Evolutionary conservation across 106 monocot species (phyloP), one percentile per base, ranked within the genome.

Genomic region (Narthecium ossifragum): DNA sequence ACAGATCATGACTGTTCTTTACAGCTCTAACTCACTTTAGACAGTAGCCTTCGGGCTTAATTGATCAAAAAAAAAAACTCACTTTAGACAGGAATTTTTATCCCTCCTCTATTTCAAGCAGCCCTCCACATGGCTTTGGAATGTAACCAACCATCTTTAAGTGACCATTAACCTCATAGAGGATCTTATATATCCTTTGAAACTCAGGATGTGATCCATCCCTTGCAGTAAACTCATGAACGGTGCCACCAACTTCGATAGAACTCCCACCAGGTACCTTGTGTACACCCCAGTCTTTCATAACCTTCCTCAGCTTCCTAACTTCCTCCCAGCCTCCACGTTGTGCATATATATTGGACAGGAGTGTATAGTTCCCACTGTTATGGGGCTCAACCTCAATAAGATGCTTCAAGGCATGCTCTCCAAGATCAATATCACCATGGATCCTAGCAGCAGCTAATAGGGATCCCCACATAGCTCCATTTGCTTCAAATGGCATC

Each of bases 401-500:
- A 20, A 88, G 74, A 69, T 80, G 66, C 46, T 75, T 66, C 63
- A 82, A 64, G 4, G 79, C 79, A 26, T 65, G 37, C 63, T 89
- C 80, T 26, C 77, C 94, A 60, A 90, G 30, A 55, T 73, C 75
- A 26, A 77, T 62, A 54, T 83, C 75, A 52, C 70, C 70, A 55
- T 40, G 51, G 15, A 26, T 70, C 43, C 68, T 74, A 46, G 84
- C 66, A 38, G 88, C 81, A 58, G 88, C 59, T 48, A 93, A 58
- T 57, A 93, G 61, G 57, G 93, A 60, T 56, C 93, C 88, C 93
- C 93, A 93, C 41, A 84, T 80, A n/a, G 76, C 82, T 50, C 37
- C 82, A 70, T 85, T 88, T 37, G 81, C 73, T 51, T 76, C 49
- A 48, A 88, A 81, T 32, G 81, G 84, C 85, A 88, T 93, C 5